Evolutionary conservation across 768 basidiomycete genomes (phyloP), one percentile per base, ranked within the genome.

Genomic region (Gautieria morchelliformis): DNA sequence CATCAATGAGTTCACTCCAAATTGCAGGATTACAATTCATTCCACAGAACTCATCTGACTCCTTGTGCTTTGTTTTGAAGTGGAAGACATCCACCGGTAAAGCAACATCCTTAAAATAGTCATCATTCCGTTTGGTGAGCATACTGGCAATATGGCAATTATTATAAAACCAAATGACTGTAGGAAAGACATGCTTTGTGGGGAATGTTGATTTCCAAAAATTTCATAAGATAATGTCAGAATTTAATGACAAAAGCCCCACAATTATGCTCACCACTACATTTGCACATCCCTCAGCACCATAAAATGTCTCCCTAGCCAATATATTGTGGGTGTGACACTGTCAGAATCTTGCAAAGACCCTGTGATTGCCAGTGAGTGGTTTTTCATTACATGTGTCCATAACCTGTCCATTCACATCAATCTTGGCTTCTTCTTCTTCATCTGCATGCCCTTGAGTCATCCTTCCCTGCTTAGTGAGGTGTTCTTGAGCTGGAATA

Each of bases 271-370:
- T 60, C 52, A 71, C 69, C 0, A 61, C 52, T 27, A 70, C 67
- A 37, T 66, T 63, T 42, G 64, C 64, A 1, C 66, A 63, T 4
- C 64, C 68, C 42, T 71, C 70, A 5, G 68, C 64, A 2, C 70
- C 70, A 58, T 61, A 72, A 24, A 73, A 66, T 0, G 69, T 73
- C 1, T 62, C 69, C n/a, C 65, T 52, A 0, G 63, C 70, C 22
- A 65, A 41, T 32, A 71, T 69, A 48, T 73, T 74, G 55, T 73
- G 69, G 1, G 71, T 73, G 0, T 68, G 56, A n/a, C 58, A 44
- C 10, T 66, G 58, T 0, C 67, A 63, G 62, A 72, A 72, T 1
- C 59, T 63, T 11, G 69, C 68, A 7, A 62, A 58, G 1, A 66
- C 22, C 19, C 53, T 64, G 6, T 61, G 24, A 47, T 68, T 69